These are phyloP conservation scores for Hirschfeldia incana DNA, from an alignment of 345 rosid genomes.

Conservation along the genomic window DNA sequence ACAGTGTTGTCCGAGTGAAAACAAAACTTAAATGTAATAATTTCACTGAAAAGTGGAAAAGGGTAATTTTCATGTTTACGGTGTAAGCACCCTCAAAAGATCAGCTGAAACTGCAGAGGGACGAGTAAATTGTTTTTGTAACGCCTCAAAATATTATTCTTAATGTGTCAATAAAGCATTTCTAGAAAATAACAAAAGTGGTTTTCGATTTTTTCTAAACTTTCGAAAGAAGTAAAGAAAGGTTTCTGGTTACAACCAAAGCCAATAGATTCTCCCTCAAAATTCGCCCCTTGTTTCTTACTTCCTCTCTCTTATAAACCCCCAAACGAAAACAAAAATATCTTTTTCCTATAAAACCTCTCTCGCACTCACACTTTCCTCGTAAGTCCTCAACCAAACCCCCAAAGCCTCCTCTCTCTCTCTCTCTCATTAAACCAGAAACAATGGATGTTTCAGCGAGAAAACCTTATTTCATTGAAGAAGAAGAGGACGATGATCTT, in stretches of 20 bases:
- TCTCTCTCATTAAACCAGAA: background rate
- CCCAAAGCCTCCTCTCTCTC: constrained; percentile 1
- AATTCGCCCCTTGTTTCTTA: constrained; percentile 48
- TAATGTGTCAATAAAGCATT: constrained; percentile 24
- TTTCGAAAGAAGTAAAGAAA: constrained; percentile 12
- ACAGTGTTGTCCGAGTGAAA: background rate
- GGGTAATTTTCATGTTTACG: no score
- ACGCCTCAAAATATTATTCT: background rate
- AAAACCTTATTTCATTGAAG: constrained; percentile 52
- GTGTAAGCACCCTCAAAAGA: no score
- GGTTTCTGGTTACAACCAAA: constrained; percentile 20
- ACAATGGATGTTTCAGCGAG: constrained; percentile 42
- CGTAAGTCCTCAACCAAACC: constrained; percentile 11
- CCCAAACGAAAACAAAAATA: background rate
- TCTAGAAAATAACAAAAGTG: constrained; percentile 20
- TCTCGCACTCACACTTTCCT: constrained; percentile 30
- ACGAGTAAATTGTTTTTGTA: no score
- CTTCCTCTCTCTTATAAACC: constrained; percentile 10
- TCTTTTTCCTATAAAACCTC: constrained; percentile 39
- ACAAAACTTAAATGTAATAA: background rate
- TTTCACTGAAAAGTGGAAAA: no score
- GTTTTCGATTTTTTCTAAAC: constrained; percentile 33
- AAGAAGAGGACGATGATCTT: constrained; percentile 48
- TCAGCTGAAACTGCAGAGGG: no score
- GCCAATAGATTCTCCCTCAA: constrained; percentile 54